A percentile compares a stretch with the other conserved stretches of the same genome.
Conservation (phyloP, 1,139 yeast species). For the Debaryomyces robertsiae region DNA sequence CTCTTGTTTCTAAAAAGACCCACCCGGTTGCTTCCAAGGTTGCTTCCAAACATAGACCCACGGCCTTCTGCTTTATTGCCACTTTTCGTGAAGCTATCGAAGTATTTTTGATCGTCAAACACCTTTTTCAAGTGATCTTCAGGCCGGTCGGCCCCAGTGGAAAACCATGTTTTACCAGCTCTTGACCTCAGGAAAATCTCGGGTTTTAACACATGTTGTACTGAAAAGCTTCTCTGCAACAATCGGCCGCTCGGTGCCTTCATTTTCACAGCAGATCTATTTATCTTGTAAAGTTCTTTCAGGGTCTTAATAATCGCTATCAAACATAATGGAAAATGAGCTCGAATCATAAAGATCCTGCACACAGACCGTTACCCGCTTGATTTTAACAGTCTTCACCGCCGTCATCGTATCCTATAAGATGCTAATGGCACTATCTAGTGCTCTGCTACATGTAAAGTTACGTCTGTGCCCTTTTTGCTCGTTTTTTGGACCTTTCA, state of each 20-base stretch:
- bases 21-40: constrained; percentile 26
- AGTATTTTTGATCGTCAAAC: constrained; percentile 51
- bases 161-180: constrained; percentile 2
- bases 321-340: constrained; percentile 2
- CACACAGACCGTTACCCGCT: neutral
- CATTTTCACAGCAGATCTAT: neutral
- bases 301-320: too few relatives aligned
- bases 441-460: too few relatives aligned
- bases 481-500: too few relatives aligned
- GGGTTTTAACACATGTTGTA: constrained; percentile 2
- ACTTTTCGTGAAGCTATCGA: constrained; percentile 33
- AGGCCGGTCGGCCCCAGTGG: neutral
- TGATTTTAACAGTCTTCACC: too few relatives aligned
- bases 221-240: neutral
- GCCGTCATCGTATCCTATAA: too few relatives aligned
- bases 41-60: constrained; percentile 18
- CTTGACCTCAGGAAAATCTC: neutral
- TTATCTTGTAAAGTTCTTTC: too few relatives aligned
- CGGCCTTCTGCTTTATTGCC: constrained; percentile 12
- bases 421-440: too few relatives aligned
- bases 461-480: too few relatives aligned
- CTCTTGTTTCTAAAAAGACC: constrained; percentile 80
- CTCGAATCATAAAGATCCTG: constrained; percentile 1
- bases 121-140: constrained; percentile 29
- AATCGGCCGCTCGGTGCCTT: neutral